Conservation (phyloP, 2,329 filamentous ascomycete species). For the Cladosporium sp. region DNA sequence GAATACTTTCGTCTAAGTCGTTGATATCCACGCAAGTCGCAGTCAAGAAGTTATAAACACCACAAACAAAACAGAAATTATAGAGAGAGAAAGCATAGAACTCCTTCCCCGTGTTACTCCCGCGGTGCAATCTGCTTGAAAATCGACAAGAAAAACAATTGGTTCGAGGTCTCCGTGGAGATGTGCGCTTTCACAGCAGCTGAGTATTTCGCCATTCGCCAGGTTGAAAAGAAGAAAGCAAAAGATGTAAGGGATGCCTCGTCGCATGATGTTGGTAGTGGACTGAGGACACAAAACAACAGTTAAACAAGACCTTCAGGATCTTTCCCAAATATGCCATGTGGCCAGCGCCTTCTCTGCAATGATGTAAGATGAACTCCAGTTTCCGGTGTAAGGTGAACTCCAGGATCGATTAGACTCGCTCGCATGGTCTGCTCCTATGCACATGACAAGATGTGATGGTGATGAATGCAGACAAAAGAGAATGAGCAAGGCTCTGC, state of each 20-base stretch:
- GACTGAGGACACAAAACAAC: not conserved
- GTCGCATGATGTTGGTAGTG: not conserved
- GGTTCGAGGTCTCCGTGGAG: not conserved
- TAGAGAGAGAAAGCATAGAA: not conserved
- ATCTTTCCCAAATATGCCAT: conserved; percentile 1
- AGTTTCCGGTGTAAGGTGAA: not conserved
- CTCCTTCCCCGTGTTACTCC: not conserved
- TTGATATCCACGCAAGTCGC: conserved; percentile 2
- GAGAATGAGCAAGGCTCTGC: not conserved
- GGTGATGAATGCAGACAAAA: not conserved
- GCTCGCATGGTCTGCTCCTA: not conserved
- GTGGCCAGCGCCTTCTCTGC: not conserved
- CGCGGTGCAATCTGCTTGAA: conserved; percentile 1
- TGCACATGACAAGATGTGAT: not conserved
- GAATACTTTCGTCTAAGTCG: conserved; percentile 12
- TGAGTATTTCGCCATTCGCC: not conserved
- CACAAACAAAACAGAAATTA: not conserved
- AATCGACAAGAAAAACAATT: not conserved
- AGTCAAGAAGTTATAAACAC: not conserved
- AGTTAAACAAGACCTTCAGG: not conserved
- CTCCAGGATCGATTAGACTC: not conserved
- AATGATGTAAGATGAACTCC: conserved; percentile 4
- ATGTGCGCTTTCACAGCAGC: not conserved
- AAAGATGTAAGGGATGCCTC: not conserved
- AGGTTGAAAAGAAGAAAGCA: not conserved